Percentiles rank a stretch among this genome's conserved stretches.
phyloP scores from a whole-genome alignment of 345 rosid species.

The Eucalyptus victrix region DNA sequence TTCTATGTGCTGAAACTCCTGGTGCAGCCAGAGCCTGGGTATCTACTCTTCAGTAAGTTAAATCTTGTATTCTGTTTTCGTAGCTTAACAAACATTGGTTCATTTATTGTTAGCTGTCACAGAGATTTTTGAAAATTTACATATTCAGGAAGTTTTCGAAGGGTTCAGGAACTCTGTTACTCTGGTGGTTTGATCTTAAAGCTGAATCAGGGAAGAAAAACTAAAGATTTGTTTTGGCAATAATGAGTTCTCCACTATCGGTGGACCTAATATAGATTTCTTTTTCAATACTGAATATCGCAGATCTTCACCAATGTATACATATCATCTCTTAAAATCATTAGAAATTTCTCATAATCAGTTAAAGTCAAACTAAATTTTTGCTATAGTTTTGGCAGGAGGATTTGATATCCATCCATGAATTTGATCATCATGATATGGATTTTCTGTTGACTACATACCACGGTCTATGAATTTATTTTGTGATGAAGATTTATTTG shows the following conservation, averaged over 20 bases:
- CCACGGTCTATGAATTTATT: background rate
- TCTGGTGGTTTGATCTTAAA: background rate
- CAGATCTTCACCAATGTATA: background rate
- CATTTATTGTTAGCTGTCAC: background rate
- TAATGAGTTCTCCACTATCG: background rate
- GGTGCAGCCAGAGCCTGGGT: constrained; percentile 99
- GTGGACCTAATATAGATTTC: background rate
- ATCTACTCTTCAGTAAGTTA: constrained; percentile 79
- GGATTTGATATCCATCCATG: background rate
- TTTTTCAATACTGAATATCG: background rate
- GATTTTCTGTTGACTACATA: background rate
- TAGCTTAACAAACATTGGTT: background rate
- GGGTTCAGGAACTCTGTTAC: background rate
- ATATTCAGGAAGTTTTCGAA: background rate
- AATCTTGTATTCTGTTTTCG: background rate
- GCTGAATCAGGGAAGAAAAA: background rate
- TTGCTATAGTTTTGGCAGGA: background rate
- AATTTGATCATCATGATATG: background rate
- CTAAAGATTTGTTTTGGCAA: background rate
- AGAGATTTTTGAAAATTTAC: background rate
- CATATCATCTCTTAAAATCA: background rate
- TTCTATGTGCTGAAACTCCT: constrained; percentile 94
- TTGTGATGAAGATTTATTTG: background rate
- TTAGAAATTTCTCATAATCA: background rate
- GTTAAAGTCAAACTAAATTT: background rate